Evolutionary conservation across 2,329 filamentous ascomycete species (phyloP).

Genomic region (Fusarium poae): DNA sequence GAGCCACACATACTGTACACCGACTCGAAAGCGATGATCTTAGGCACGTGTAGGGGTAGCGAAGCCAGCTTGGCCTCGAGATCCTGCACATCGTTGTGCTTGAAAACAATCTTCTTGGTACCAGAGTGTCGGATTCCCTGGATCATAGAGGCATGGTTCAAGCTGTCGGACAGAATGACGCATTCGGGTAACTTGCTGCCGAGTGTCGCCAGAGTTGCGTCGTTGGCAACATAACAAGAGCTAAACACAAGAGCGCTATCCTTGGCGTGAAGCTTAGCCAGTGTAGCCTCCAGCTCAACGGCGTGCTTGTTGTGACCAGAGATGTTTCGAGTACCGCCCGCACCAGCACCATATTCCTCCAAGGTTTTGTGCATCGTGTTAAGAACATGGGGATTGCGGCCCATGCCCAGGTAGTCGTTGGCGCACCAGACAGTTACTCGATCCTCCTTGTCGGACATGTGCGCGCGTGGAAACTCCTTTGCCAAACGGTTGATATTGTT

Average conservation of each 20-base stretch:
- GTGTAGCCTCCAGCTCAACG: slow-evolving; percentile 81
- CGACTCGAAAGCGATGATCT: slow-evolving; percentile 98
- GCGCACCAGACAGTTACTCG: slow-evolving; percentile 98
- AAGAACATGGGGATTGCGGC: slow-evolving; percentile 87
- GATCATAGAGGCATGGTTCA: slow-evolving; percentile 99
- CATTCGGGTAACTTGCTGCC: slow-evolving; percentile 96
- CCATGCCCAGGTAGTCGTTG: slow-evolving; percentile 99
- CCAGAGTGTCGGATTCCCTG: slow-evolving; percentile 98
- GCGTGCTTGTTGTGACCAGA: slow-evolving; percentile 98
- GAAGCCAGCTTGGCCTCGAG: slow-evolving; percentile 92
- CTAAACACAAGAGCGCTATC: slow-evolving; percentile 94
- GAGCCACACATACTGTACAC: slow-evolving; percentile 99
- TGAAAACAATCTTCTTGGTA: slow-evolving; percentile 97
- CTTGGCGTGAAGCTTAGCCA: slow-evolving; percentile 91
- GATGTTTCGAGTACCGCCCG: slow-evolving; percentile 96
- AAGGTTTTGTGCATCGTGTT: slow-evolving; percentile 94
- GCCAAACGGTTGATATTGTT: slow-evolving; percentile 99
- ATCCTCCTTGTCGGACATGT: slow-evolving; percentile 86
- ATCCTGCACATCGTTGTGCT: slow-evolving; percentile 96
- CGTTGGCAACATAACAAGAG: slow-evolving; percentile 98
- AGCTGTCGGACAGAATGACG: slow-evolving; percentile 95
- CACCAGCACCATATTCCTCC: slow-evolving; percentile 93
- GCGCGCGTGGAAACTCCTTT: slow-evolving; percentile 94
- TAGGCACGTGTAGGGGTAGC: slow-evolving; percentile 85
- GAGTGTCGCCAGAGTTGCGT: slow-evolving; percentile 95